Percentiles rank a stretch among this genome's conserved stretches.
Conservation (phyloP, 2,329 filamentous ascomycete genomes). For the Curvularia verruculosa region DNA sequence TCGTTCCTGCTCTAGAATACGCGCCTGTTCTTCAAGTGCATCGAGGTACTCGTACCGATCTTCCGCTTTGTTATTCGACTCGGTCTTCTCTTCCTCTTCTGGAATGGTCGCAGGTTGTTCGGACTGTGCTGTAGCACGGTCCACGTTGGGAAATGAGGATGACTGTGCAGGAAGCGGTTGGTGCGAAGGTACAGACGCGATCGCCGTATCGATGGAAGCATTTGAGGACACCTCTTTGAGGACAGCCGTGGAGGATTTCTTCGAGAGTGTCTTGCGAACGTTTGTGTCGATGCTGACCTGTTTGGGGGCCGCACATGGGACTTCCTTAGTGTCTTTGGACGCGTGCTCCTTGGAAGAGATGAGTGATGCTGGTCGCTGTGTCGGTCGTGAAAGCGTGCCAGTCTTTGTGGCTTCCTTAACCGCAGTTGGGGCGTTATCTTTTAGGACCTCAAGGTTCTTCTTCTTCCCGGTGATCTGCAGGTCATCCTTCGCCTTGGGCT, state of each 20-base stretch:
- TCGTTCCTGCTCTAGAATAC: conserved; percentile 45
- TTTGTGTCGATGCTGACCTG: conserved; percentile 39
- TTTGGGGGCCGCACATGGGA: conserved; percentile 32
- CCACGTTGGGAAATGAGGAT: conserved; percentile 32
- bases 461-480: conserved; percentile 54
- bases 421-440: conserved; percentile 37
- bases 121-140: conserved; percentile 28
- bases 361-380: conserved; percentile 62
- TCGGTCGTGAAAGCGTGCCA: conserved; percentile 60
- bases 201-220: conserved; percentile 19
- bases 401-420: conserved; percentile 52
- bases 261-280: conserved; percentile 56
- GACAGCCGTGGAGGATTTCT: conserved; percentile 58
- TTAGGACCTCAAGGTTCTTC: conserved; percentile 46
- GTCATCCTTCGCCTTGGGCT: conserved; percentile 61
- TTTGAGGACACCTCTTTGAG: conserved; percentile 57
- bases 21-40: conserved; percentile 47
- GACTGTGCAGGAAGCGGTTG: conserved; percentile 29
- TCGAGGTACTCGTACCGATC: conserved; percentile 47
- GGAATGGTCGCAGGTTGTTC: conserved; percentile 25
- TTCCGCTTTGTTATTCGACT: conserved; percentile 29
- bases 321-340: conserved; percentile 19
- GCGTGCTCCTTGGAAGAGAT: conserved; percentile 29
- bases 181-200: conserved; percentile 29
- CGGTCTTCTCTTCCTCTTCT: conserved; percentile 20